These are phyloP conservation scores for Chrysoporthe puriensis DNA, from an alignment of 2,329 filamentous ascomycete genomes.

Conservation along the genomic window DNA sequence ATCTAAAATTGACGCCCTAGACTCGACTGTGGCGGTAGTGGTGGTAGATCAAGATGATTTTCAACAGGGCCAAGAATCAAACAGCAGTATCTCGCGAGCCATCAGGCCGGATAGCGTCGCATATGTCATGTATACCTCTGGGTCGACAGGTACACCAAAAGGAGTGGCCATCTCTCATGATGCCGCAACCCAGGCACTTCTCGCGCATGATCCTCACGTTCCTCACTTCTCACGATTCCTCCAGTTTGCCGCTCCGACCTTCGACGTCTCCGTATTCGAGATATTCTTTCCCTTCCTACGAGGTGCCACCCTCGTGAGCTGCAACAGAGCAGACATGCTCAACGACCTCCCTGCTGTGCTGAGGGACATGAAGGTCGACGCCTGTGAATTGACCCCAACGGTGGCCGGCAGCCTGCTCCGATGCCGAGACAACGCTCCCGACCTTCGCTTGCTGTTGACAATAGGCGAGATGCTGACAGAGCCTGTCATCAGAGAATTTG, in stretches of 20 bases:
- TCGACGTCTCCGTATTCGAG: slow-evolving; percentile 94
- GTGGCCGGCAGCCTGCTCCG: slow-evolving; percentile 79
- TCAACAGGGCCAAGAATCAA: background rate
- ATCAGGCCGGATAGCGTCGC: slow-evolving; percentile 57
- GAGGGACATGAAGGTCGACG: slow-evolving; percentile 70
- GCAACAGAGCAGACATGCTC: slow-evolving; percentile 70
- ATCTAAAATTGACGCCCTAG: slow-evolving; percentile 42
- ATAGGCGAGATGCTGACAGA: slow-evolving; percentile 92
- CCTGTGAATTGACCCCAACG: slow-evolving; percentile 86
- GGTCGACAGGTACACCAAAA: slow-evolving; percentile 87
- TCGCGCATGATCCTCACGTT: slow-evolving; percentile 80
- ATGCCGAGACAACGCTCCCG: slow-evolving; percentile 67
- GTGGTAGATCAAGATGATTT: slow-evolving; percentile 38
- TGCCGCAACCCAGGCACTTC: slow-evolving; percentile 78
- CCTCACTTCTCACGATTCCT: slow-evolving; percentile 79
- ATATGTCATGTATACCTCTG: slow-evolving; percentile 93
- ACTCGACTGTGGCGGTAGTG: slow-evolving; percentile 39
- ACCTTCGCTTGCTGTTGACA: slow-evolving; percentile 73
- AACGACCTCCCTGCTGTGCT: slow-evolving; percentile 74
- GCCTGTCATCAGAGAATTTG: slow-evolving; percentile 79
- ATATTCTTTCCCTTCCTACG: slow-evolving; percentile 86
- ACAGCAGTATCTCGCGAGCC: slow-evolving; percentile 8
- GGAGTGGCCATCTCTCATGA: slow-evolving; percentile 81
- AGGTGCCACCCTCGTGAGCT: slow-evolving; percentile 73
- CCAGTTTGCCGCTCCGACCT: slow-evolving; percentile 90